Evolutionary conservation across 495 filamentous ascomycete genomes (phyloP), one percentile per base, ranked within the genome.

Genomic region (Aspergillus bridgeri): DNA sequence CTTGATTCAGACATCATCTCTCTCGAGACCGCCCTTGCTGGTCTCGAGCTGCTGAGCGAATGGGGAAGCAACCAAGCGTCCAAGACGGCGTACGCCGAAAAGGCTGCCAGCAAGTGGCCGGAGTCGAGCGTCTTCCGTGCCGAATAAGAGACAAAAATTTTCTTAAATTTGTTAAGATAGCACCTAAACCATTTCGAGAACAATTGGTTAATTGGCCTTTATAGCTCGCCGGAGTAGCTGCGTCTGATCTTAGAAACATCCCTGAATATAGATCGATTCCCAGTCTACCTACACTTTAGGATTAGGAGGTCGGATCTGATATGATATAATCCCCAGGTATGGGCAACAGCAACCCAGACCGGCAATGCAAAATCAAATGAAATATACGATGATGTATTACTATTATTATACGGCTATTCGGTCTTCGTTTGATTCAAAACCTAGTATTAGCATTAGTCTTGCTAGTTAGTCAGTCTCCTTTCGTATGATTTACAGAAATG

Each of bases 61-160:
- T 86, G 88, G 84, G 81, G 81, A 43, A 76, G 77, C 51, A 79
- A 84, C 51, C 66, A 72, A 38, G 76, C 71, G 25, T 74, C 66
- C 18, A 78, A 73, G 58, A 65, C 83, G 4, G 73, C 74, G 21
- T 93, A 90, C 65, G 73, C 80, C 42, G 70, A 83, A 51, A 83
- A 83, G 50, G 89, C 89, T n/a, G 75, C 75, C 52, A 70, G 77
- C 61, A 85, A 83, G 76, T 95, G 90, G 86, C 86, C 86, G 0
- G 81, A 90, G 65, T 86, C 88, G 18, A 82, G 79, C 1, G 69
- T 79, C 6, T 91, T 92, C 60, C 60, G 67, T 50, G 50, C 69
- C 51, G 60, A 68, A 38, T 77, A 57, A 67, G 42, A 19, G 43
- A 23, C 51, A 20, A 38, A 38, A 8, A 38, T 11, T 3, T 15